phyloP scores from a whole-genome alignment of 768 basidiomycete genomes.

The Tylopilus intermedius region DNA sequence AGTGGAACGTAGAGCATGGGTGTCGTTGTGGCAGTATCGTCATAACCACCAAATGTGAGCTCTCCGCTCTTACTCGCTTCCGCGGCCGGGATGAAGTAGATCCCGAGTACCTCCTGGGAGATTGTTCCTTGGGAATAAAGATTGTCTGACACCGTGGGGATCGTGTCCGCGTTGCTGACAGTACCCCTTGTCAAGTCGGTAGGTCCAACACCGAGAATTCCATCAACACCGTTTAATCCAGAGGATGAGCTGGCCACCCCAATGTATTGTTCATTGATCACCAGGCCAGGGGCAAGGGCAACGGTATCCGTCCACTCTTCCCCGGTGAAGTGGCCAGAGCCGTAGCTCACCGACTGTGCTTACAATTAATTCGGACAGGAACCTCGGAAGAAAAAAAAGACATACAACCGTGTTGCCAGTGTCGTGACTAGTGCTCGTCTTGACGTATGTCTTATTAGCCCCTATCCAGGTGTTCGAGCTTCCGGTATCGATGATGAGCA shows the following conservation, averaged over 20 bases:
- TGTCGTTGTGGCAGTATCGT: not conserved
- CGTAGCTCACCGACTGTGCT: not conserved
- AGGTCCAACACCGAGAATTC: not conserved
- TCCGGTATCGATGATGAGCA: slow-evolving; percentile 29
- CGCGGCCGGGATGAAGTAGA: slow-evolving; percentile 28
- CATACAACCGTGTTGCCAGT: slow-evolving; percentile 20
- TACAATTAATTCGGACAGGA: no score
- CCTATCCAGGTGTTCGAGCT: slow-evolving; percentile 32
- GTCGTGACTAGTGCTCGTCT: slow-evolving; percentile 7
- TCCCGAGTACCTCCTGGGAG: slow-evolving; percentile 19
- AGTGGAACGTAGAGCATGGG: slow-evolving; percentile 13
- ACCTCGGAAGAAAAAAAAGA: not conserved
- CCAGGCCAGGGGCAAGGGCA: not conserved
- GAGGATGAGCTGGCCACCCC: slow-evolving; percentile 16
- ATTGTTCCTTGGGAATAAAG: slow-evolving; percentile 27
- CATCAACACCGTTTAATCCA: not conserved
- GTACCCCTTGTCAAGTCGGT: slow-evolving; percentile 20
- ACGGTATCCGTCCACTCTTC: slow-evolving; percentile 13
- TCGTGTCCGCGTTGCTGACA: not conserved
- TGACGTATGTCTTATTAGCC: slow-evolving; percentile 8
- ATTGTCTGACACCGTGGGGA: slow-evolving; percentile 36
- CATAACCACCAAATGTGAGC: slow-evolving; percentile 26
- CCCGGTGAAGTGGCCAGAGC: slow-evolving; percentile 3
- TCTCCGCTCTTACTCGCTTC: slow-evolving; percentile 11
- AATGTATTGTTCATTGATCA: not conserved